Evolutionary conservation across 2,329 filamentous ascomycete species (phyloP).

Genomic region (Trichothecium sympodiale): DNA sequence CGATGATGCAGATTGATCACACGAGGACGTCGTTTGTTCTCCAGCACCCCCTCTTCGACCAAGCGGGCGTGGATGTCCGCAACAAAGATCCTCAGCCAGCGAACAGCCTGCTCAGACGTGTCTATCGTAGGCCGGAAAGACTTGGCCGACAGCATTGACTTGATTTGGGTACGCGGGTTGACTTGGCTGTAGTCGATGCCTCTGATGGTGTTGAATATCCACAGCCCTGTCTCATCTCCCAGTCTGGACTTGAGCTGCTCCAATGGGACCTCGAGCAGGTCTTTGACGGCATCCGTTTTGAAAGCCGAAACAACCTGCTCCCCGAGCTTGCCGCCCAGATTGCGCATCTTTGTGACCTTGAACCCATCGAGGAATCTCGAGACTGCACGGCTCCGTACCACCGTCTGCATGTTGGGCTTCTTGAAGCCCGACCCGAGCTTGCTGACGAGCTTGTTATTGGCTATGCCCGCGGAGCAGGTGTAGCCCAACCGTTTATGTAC

Average conservation of each 20-base stretch:
- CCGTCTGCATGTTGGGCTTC: constrained; percentile 89
- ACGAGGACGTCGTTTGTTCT: constrained; percentile 76
- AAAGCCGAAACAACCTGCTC: constrained; percentile 76
- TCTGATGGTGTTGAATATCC: constrained; percentile 76
- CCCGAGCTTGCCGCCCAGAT: constrained; percentile 89
- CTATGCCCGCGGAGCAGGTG: constrained; percentile 84
- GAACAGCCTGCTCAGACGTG: constrained; percentile 62
- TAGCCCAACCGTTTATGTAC: constrained; percentile 66
- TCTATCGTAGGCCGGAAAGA: constrained; percentile 82
- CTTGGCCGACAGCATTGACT: constrained; percentile 94
- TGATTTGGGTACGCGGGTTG: constrained; percentile 83
- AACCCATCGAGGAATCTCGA: constrained; percentile 69
- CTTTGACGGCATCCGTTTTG: constrained; percentile 66
- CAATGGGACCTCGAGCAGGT: constrained; percentile 60
- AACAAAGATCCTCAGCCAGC: constrained; percentile 84
- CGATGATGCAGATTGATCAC: constrained; percentile 79
- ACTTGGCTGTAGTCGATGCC: constrained; percentile 84
- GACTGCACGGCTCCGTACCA: constrained; percentile 79
- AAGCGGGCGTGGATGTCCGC: constrained; percentile 85
- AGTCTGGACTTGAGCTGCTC: constrained; percentile 69
- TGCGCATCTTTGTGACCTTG: constrained; percentile 91
- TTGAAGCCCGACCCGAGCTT: constrained; percentile 86
- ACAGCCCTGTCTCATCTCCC: constrained; percentile 73
- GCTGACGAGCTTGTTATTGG: constrained; percentile 87
- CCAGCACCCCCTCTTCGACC: constrained; percentile 80